These are phyloP conservation scores for Hyaloscypha finlandica DNA, from an alignment of 495 filamentous ascomycete species.

Conservation along the genomic window DNA sequence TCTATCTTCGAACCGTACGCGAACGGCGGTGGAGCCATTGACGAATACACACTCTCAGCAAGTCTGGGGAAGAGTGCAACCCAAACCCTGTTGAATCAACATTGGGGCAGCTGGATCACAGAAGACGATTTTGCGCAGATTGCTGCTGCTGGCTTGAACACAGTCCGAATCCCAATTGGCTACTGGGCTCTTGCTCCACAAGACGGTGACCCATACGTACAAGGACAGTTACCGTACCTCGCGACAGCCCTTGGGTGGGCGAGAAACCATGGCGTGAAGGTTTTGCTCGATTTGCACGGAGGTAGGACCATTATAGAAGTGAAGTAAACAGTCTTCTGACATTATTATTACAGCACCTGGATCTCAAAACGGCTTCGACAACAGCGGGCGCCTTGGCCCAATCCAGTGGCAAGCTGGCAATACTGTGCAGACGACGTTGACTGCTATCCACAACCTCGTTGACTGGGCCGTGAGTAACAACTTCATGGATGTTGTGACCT, in stretches of 20 bases:
- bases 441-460: conserved; percentile 59
- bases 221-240: conserved; percentile 69
- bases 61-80: conserved; percentile 54
- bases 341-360: conserved; percentile 56
- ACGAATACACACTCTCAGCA: conserved; percentile 62
- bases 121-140: conserved; percentile 69
- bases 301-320: conserved; percentile 43
- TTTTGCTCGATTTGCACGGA: conserved; percentile 72
- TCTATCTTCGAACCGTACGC: conserved; percentile 56
- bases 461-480: conserved; percentile 56
- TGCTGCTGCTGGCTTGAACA: conserved; percentile 65
- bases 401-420: conserved; percentile 64
- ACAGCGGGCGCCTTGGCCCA: conserved; percentile 65
- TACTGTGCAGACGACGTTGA: conserved; percentile 57
- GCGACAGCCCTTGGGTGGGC: conserved; percentile 73
- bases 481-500: conserved; percentile 61
- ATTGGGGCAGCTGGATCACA: conserved; percentile 69
- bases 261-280: conserved; percentile 58
- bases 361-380: conserved; percentile 83
- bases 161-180: conserved; percentile 77
- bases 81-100: conserved; percentile 45
- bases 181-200: conserved; percentile 71
- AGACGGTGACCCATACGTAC: conserved; percentile 67
- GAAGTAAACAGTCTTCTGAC: conserved; percentile 6
- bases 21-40: conserved; percentile 46